Percentiles rank a stretch among this genome's conserved stretches.
phyloP scores from a whole-genome alignment of 768 basidiomycete species.

The Goffeauzyma gilvescens region DNA sequence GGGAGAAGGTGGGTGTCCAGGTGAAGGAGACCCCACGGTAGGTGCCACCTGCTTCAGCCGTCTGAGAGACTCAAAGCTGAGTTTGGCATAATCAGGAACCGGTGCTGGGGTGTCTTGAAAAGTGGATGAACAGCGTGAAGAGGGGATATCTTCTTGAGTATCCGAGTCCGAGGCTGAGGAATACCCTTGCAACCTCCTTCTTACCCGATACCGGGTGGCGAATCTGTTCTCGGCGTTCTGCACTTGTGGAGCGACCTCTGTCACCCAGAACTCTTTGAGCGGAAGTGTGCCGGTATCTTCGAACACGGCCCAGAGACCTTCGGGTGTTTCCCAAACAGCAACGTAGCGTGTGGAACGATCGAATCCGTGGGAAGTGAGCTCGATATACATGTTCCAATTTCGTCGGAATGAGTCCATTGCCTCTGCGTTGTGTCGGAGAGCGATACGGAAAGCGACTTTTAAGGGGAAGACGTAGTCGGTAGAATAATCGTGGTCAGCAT shows the following conservation, averaged over 20 bases:
- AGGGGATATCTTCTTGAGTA: not conserved
- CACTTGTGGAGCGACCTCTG: not conserved
- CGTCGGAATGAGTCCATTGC: not conserved
- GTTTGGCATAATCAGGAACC: not conserved
- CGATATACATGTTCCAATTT: not conserved
- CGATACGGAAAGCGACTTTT: not conserved
- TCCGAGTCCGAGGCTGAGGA: not conserved
- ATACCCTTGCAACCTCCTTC: not conserved
- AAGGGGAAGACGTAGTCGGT: not conserved
- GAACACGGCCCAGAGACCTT: constrained; percentile 4
- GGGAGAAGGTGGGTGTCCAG: no score
- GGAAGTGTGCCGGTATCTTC: not conserved
- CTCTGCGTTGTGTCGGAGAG: not conserved
- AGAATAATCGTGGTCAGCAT: no score
- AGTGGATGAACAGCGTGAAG: not conserved
- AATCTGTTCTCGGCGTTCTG: not conserved
- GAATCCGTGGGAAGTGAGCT: not conserved
- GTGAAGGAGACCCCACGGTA: no score
- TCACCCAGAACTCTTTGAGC: constrained; percentile 1
- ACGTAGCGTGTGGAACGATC: not conserved
- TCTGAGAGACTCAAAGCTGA: no score
- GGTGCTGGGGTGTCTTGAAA: not conserved
- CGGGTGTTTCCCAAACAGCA: not conserved
- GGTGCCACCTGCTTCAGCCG: not conserved
- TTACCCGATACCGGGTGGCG: not conserved